These are phyloP conservation scores for Nicotiana obtusifolia DNA, from an alignment of 257 asterid genomes.

Conservation along the genomic window DNA sequence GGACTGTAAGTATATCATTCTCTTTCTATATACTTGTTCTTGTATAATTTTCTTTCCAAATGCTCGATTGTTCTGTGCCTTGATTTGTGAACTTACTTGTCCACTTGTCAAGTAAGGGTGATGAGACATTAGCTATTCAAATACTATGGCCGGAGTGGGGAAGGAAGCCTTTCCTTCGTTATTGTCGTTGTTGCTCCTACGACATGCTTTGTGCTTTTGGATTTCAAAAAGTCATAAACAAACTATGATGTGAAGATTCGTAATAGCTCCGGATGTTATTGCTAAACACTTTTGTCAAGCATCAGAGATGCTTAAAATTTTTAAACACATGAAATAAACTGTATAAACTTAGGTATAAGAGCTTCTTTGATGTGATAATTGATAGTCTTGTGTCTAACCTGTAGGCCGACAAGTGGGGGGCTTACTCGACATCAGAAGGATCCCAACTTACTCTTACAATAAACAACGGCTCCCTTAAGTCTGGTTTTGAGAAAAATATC, in stretches of 20 bases:
- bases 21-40: neutral
- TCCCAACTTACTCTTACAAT: conserved; percentile 7
- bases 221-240: neutral
- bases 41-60: neutral
- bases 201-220: neutral
- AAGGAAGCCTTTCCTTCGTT: conserved; percentile 1
- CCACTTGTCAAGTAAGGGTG: neutral
- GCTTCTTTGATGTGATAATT: neutral
- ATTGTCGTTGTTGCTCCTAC: neutral
- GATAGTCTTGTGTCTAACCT: neutral
- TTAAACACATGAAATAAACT: neutral
- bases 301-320: neutral
- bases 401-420: conserved; percentile 82
- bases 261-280: neutral
- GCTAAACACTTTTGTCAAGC: neutral
- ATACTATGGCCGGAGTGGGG: neutral
- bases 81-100: neutral
- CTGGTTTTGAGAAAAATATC: neutral
- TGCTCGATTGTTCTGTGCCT: neutral
- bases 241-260: neutral
- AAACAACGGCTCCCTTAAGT: neutral
- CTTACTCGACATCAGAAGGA: conserved; percentile 42
- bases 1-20: conserved; percentile 30
- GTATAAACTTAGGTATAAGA: neutral
- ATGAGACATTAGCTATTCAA: neutral